Percentiles rank a stretch among this genome's conserved stretches.
Evolutionary conservation across 768 basidiomycete genomes (phyloP).

Genomic region (Suillus ampliporus): DNA sequence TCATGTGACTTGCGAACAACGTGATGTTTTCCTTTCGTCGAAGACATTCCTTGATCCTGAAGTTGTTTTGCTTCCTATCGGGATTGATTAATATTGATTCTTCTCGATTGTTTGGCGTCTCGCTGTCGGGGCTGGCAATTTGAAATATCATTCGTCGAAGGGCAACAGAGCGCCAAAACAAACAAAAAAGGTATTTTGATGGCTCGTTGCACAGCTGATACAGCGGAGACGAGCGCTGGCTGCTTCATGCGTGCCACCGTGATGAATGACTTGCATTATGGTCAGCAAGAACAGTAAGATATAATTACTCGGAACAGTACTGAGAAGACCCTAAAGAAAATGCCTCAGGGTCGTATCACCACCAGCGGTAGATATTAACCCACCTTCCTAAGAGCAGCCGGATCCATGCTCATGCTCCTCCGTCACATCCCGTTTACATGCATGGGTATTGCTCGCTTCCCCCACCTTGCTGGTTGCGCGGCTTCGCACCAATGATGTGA

Average conservation of each 20-base stretch:
- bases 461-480: background rate
- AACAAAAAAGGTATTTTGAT: background rate
- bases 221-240: background rate
- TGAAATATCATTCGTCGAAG: background rate
- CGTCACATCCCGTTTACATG: background rate
- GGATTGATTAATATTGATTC: background rate
- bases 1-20: too few relatives aligned
- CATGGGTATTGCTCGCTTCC: background rate
- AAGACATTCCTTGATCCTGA: background rate
- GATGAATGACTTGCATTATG: background rate
- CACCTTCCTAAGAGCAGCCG: background rate
- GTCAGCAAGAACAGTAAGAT: background rate
- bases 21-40: too few relatives aligned
- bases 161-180: background rate
- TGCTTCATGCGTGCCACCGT: background rate
- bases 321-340: background rate
- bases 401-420: background rate
- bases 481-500: background rate
- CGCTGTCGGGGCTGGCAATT: background rate
- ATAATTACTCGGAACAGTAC: background rate
- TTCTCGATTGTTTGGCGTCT: background rate
- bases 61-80: background rate
- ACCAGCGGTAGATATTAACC: too few relatives aligned
- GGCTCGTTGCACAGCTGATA: background rate
- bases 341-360: background rate